Evolutionary conservation across 495 filamentous ascomycete genomes (phyloP), one percentile per base, ranked within the genome.

Genomic region (Hypoxylon lienhwacheense): DNA sequence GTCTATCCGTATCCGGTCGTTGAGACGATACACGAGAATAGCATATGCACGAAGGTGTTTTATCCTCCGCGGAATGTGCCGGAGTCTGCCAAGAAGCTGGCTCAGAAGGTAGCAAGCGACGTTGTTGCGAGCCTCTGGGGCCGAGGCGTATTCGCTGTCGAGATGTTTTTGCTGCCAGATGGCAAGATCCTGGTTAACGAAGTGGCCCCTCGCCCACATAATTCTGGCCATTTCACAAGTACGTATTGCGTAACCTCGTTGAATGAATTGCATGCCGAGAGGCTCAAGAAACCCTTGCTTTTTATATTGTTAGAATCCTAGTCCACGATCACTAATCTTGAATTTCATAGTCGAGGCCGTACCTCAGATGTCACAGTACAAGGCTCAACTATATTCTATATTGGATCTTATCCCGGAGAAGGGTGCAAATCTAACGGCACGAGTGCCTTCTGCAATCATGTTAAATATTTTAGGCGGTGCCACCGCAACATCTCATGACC

Each of bases 21-120:
- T 15, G 95, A 98, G 74, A 97, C 92, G 0, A 77, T 97, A 20
- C 93, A 97, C 64, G 90, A 97, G 69, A 86, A 97, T 74, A 91
- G 84, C 65, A 88, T 97, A 61, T 97, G 92, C 82, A 96, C 95
- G 65, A 83, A 92, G 65, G 89, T 93, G 16, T 95, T 90, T 69
- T 84, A 86, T 26, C 92, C 93, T 11, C 87, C 93, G 7, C 82
- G 90, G 41, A 77, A 78, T 36, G 81, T 95, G n/a, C 70, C 82
- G 5, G 73, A 80, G 2, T 67, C 70, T 2, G 77, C 85, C 48
- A 80, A 80, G 48, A 70, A 81, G 56, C 66, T 79, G 45, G 91
- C 91, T 2, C 86, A 89, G 65, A 78, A 85, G 14, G 73, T 97
- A 7, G 93, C 91, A 17, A 79, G 84, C 51, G 83, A 84, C 48